Conservation (phyloP, 192 early-diverging fungal species). For the Obelidium mucronatum region DNA sequence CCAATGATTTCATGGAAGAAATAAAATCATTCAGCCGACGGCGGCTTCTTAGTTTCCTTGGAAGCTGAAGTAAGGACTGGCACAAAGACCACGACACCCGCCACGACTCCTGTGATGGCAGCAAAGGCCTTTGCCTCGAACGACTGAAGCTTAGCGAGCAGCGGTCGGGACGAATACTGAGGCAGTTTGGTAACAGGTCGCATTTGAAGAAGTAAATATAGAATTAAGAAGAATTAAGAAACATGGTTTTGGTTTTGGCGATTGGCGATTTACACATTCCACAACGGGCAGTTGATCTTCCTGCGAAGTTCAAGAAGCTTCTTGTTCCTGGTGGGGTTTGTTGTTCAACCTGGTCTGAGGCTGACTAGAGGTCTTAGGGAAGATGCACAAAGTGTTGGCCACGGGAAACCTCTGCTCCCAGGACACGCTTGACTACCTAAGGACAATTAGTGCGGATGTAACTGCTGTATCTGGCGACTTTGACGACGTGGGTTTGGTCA, state of each 20-base stretch:
- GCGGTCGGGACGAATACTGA: background rate
- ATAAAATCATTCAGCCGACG: no score
- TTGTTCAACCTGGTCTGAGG: background rate
- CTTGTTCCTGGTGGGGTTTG: conserved; percentile 62
- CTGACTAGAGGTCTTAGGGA: conserved; percentile 59
- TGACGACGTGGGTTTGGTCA: conserved; percentile 60
- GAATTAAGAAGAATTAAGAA: background rate
- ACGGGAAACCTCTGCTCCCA: conserved; percentile 89
- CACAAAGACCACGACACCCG: background rate
- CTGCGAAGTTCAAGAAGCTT: conserved; percentile 91
- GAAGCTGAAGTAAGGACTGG: background rate
- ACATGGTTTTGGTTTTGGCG: conserved; percentile 77
- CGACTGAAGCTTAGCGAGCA: conserved; percentile 1
- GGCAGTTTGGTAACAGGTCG: background rate
- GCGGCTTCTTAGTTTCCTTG: background rate
- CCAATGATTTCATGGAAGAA: no score
- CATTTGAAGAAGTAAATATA: background rate
- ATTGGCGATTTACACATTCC: conserved; percentile 98
- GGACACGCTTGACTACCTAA: conserved; percentile 88
- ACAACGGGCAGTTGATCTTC: conserved; percentile 85
- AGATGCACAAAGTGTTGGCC: conserved; percentile 94
- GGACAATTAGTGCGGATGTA: conserved; percentile 80
- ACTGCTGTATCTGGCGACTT: conserved; percentile 83
- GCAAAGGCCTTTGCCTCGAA: background rate
- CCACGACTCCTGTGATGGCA: background rate